Percentiles rank a stretch among this genome's conserved stretches.
These are phyloP conservation scores for Puccinia triticina DNA, from an alignment of 1,284 basidiomycete species.

Conservation along the genomic window DNA sequence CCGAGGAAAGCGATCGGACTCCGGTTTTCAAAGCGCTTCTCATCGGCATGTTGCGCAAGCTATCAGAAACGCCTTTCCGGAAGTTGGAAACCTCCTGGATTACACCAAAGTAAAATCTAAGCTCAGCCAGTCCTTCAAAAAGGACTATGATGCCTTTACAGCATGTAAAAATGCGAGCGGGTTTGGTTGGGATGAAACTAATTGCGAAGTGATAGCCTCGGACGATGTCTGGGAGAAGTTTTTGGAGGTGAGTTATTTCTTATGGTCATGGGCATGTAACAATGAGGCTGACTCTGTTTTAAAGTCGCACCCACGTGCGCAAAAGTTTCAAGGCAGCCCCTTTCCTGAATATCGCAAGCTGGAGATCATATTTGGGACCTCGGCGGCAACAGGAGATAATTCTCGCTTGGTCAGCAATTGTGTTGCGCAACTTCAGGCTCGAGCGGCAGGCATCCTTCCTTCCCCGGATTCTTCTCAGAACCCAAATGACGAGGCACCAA, in stretches of 20 bases:
- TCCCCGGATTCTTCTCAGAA: background rate
- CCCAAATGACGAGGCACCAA: background rate
- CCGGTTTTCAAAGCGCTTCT: background rate
- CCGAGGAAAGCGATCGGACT: background rate
- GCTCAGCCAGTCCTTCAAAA: background rate
- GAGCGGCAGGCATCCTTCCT: background rate
- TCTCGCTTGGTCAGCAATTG: background rate
- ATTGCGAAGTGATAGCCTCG: background rate
- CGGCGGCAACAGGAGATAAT: background rate
- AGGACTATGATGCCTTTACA: background rate
- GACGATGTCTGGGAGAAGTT: background rate
- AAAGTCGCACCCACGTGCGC: background rate
- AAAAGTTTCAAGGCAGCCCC: background rate
- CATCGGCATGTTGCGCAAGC: background rate
- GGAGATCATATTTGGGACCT: background rate
- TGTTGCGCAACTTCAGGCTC: background rate
- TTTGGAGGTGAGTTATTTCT: slow-evolving; percentile 3
- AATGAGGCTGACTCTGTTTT: background rate
- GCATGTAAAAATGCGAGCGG: slow-evolving; percentile 2
- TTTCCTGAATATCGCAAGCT: background rate
- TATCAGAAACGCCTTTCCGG: background rate
- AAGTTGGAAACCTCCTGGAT: background rate
- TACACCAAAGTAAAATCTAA: background rate
- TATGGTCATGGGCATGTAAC: background rate
- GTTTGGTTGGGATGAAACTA: slow-evolving; percentile 9